Base-by-base conservation (phyloP, 2,329 filamentous ascomycete genomes). In the Colletotrichum theobromicola region DNA sequence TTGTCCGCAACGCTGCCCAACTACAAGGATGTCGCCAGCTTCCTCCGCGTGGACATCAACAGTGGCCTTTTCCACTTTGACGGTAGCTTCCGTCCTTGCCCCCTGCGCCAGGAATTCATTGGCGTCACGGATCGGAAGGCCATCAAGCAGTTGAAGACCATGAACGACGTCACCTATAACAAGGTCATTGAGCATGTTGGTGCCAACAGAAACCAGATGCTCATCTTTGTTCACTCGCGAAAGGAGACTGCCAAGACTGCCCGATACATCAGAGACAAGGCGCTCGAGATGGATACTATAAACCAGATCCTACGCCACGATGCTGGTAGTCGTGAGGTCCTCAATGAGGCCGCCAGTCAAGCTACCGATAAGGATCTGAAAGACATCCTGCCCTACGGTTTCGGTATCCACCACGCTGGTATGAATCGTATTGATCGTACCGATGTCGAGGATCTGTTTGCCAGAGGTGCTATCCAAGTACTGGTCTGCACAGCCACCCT, bases 161-260 rank as follows among this genome's bases (percentile, higher is more conserved):
- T 99, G 97, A 99, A 99, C 81, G 97, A 99, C 79, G 96, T 99
- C 69, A 98, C 95, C 72, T 99, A 99, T 84, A 97, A 93, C 77
- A 99, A 99, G 84, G 96, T 98, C 32, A 91, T 99, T 69, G 97
- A 99, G 84, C 96, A 98, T 81, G 96, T 98, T 34, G 97, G 97
- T 8, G 93, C 94, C 74, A 94, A 97, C 80, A 92, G 94, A 77
- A 98, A 99, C 80, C 97, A 99, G 84, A 98, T 99, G 96, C 91
- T 99, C 50, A 98, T 99, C 74, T 99, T 99, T 81, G 97, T 99
- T 7, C 97, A 99, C 83, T 99, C 97, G 42, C 91, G 97, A 79
- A 99, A 99, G 82, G 97, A 99, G 84, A 99, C 97, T 0, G 95
- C 96, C 10, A 99, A 99, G 86, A 99, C 97, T 4, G 97, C 96